Evolutionary conservation across 495 filamentous ascomycete genomes (phyloP).

Genomic region (Neurospora intermedia): DNA sequence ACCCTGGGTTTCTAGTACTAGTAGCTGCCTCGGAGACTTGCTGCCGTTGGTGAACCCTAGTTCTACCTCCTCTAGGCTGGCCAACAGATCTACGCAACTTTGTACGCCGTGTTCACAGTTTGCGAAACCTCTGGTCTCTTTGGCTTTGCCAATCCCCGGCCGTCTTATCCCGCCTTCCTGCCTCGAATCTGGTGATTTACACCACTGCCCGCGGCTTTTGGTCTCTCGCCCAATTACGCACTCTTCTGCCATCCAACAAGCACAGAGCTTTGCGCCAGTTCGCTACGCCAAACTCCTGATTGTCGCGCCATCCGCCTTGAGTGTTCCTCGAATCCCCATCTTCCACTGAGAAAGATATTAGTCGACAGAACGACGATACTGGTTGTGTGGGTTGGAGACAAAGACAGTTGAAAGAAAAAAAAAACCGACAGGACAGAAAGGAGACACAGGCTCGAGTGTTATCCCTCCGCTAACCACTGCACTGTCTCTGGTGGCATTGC

Average conservation of each 20-base stretch:
- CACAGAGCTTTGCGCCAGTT: background rate
- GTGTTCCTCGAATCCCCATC: background rate
- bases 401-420: background rate
- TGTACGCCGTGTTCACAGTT: background rate
- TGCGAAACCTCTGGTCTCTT: background rate
- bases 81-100: background rate
- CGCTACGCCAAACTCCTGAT: background rate
- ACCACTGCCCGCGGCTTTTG: background rate
- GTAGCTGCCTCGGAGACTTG: background rate
- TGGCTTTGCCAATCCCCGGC: background rate
- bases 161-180: background rate
- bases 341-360: background rate
- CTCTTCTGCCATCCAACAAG: background rate
- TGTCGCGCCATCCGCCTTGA: background rate
- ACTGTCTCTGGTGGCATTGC: background rate
- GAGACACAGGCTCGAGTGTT: background rate
- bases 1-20: background rate
- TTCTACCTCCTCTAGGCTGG: background rate
- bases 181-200: background rate
- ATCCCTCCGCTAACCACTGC: background rate
- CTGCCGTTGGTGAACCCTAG: background rate
- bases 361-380: background rate
- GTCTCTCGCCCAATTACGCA: background rate
- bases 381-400: background rate
- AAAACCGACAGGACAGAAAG: background rate